Evolutionary conservation across 2,329 filamentous ascomycete species (phyloP), one percentile per base, ranked within the genome.

Genomic region (Trichoderma sp.): DNA sequence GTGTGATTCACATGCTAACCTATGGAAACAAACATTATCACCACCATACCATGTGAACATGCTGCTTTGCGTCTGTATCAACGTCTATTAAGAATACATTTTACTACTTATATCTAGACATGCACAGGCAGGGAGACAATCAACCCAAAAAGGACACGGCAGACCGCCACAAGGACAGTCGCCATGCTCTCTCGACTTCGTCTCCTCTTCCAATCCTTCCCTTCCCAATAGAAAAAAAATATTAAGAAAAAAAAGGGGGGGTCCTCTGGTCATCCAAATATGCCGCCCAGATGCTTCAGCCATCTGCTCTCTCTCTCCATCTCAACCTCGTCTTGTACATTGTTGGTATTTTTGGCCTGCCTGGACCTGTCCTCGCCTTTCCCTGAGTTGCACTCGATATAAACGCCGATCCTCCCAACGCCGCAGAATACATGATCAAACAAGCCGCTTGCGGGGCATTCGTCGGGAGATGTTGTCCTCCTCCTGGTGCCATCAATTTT

Each of bases 41-140:
- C 23, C 23, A 23, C 23, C 23, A 23, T 23, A 23, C 23, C 23
- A 23, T 23, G 23, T 23, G 26, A 26, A 26, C 20, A 26, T 47
- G 23, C 28, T 23, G 7, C 15, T 7, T 67, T 32, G 50, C 57
- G 70, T 58, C 59, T 55, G 64, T 76, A 76, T 79, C 79, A 78
- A 76, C 77, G 76, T 83, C 81, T 83, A 82, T 82, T 83, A 83
- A 43, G 75, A 82, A 78, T 82, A 83, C 81, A 83, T 75, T 79
- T 79, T 76, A 74, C 75, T 65, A 73, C 64, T 73, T 75, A 36
- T 72, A 74, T 80, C 79, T 80, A 80, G 75, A 80, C 76, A 78
- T 73, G 73, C 73, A 72, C 74, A 74, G 63, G 61, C 70, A 47
- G 47, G 32, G 36, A 70, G 63, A 57, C 15, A 5, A n/a, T 30